Base-by-base conservation (phyloP, 495 filamentous ascomycete genomes). In the Penicillium odoratum region DNA sequence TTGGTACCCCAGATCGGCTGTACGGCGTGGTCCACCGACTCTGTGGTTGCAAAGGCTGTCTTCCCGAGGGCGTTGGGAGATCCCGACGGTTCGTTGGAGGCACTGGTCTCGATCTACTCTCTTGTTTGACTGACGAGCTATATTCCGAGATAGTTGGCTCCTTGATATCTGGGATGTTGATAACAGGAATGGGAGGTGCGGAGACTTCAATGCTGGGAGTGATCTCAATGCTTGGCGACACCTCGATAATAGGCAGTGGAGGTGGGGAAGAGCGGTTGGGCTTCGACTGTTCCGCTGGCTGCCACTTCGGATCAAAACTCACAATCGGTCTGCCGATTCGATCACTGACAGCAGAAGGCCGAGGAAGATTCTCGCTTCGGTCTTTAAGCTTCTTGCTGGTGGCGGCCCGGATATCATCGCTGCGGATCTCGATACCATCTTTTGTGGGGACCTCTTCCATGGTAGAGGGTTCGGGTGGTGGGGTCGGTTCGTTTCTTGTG, bases 301-400 rank as follows among this genome's bases (percentile, higher is more conserved):
- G 88, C 91, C 90, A 94, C 71, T 86, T 78, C 62, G 77, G 79
- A 69, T 92, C 84, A 78, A 97, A 97, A 80, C 92, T 96, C 76
- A 97, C 91, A 71, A 97, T 97, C 51, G 91, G 92, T 64, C 92
- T 83, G 52, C 90, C 89, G 53, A 88, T 85, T 59, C 80, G 86
- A 73, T 95, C 86, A 74, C 90, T 94, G 69, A 97, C 91, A 42
- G 90, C 83, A 30, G 89, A 89, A 62, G 92, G 92, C 65, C 85
- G 92, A 5, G 92, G 92, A 31, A 97, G 74, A 62, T 88, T 93
- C 49, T 87, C 74, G 66, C 92, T 96, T 63, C 92, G 85, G 68
- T 96, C 91, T 60, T 83, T 90, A 55, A 92, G 78, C 68, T 74
- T 87, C 81, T 92, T 94, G 75, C 87, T 92, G n/a, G 92, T 97